Evolutionary conservation across 768 basidiomycete species (phyloP), one percentile per base, ranked within the genome.

Genomic region (Botryobasidium botryosum): DNA sequence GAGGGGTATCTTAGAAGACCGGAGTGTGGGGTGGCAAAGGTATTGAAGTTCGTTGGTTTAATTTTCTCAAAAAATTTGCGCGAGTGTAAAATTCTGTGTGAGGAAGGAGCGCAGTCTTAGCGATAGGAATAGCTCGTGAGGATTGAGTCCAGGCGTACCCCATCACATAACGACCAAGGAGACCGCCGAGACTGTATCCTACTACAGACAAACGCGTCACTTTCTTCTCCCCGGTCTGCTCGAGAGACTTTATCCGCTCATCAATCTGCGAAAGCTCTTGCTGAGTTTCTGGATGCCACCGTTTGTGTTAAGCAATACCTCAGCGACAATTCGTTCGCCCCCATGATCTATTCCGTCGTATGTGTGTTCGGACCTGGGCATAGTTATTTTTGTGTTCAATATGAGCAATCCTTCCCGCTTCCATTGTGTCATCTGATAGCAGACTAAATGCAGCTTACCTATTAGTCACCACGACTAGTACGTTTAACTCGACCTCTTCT

Each of bases 341-440:
- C 82, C 77, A 73, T 81, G 81, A 55, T 87, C 84, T 20, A 87
- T 72, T 1, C 84, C 83, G 51, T 87, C 84, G 52, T 85, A 86
- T 1, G 81, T 84, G 7, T 41, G 20, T 43, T 74, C 70, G 25
- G 74, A 74, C 15, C n/a, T n/a, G n/a, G n/a, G n/a, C n/a, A n/a
- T n/a, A n/a, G n/a, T n/a, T n/a, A n/a, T n/a, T n/a, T n/a, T n/a
- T n/a, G n/a, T n/a, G n/a, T n/a, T n/a, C n/a, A n/a, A n/a, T n/a
- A n/a, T n/a, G n/a, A n/a, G n/a, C n/a, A n/a, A n/a, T n/a, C n/a
- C n/a, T n/a, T n/a, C n/a, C n/a, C n/a, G n/a, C n/a, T n/a, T n/a
- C n/a, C n/a, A n/a, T n/a, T n/a, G n/a, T n/a, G n/a, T n/a, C n/a
- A n/a, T n/a, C n/a, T n/a, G n/a, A n/a, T n/a, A n/a, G n/a, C n/a